Conservation (phyloP, 306 rosid species). For the Canavalia gladiata region DNA sequence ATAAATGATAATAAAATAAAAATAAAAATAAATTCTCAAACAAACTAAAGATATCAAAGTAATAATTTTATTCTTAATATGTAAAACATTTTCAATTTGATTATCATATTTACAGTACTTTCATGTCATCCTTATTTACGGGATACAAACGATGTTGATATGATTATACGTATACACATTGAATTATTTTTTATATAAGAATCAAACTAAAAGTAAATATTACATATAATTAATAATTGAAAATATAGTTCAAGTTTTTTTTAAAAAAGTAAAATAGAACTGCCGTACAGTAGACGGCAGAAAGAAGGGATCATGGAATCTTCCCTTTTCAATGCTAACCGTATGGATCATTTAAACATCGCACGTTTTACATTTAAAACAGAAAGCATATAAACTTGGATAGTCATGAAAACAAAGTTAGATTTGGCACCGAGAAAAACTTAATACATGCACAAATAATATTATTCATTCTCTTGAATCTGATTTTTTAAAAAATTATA, state of each 20-base stretch:
- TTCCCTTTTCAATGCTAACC: not conserved
- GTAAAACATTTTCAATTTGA: not conserved
- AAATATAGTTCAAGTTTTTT: not conserved
- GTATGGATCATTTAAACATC: not conserved
- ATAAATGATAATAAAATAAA: no score
- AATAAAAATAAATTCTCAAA: no score
- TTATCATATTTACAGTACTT: not conserved
- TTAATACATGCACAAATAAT: no score
- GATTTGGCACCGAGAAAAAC: no score
- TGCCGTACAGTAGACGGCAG: no score
- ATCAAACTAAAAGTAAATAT: not conserved
- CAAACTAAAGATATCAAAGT: not conserved
- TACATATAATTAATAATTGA: not conserved
- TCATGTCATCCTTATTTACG: not conserved
- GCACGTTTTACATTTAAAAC: not conserved
- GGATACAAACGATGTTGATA: not conserved
- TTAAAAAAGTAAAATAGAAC: no score
- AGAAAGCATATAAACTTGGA: not conserved
- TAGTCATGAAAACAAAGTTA: no score
- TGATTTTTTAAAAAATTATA: no score
- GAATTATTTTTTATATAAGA: not conserved
- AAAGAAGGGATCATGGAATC: not conserved
- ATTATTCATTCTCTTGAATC: no score
- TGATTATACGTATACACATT: not conserved
- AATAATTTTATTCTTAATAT: not conserved